Evolutionary conservation across 1,284 basidiomycete species (phyloP).

Genomic region (Apiotrichum sp.): DNA sequence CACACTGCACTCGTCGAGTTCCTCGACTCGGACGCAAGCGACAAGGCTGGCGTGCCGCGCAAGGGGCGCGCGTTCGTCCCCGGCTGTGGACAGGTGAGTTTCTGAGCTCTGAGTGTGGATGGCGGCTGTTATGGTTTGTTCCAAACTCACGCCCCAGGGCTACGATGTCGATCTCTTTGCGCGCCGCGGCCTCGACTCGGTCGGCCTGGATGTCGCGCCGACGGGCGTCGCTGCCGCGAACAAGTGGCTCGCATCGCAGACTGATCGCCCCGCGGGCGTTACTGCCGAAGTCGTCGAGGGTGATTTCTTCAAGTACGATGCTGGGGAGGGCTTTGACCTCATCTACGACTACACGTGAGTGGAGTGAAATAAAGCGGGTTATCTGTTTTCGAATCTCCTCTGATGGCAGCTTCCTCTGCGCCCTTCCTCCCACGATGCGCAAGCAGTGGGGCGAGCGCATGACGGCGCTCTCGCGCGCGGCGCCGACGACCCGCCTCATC

Average conservation of each 20-base stretch:
- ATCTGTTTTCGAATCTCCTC: background rate
- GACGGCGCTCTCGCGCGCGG: constrained; percentile 54
- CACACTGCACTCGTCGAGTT: constrained; percentile 58
- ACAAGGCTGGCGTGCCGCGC: constrained; percentile 51
- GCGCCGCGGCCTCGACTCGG: constrained; percentile 50
- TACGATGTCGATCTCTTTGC: constrained; percentile 60
- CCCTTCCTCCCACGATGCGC: constrained; percentile 57
- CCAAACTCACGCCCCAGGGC: constrained; percentile 49
- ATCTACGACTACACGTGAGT: constrained; percentile 65
- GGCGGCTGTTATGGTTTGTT: no score
- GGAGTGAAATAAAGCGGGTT: background rate
- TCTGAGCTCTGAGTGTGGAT: background rate
- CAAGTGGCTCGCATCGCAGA: constrained; percentile 44
- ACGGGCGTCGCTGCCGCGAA: constrained; percentile 55
- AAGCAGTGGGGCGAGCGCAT: constrained; percentile 58
- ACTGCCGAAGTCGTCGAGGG: constrained; percentile 44
- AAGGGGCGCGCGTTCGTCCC: constrained; percentile 60
- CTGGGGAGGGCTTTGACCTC: constrained; percentile 53
- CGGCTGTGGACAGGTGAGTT: constrained; percentile 61
- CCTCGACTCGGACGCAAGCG: constrained; percentile 49
- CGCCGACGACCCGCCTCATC: constrained; percentile 55
- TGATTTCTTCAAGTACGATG: constrained; percentile 56
- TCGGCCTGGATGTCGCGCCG: constrained; percentile 57
- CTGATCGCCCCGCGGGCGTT: constrained; percentile 2
- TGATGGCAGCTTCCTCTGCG: constrained; percentile 60